Conservation (phyloP, 805 yeast species). For the Sporopachydermia quercuum region DNA sequence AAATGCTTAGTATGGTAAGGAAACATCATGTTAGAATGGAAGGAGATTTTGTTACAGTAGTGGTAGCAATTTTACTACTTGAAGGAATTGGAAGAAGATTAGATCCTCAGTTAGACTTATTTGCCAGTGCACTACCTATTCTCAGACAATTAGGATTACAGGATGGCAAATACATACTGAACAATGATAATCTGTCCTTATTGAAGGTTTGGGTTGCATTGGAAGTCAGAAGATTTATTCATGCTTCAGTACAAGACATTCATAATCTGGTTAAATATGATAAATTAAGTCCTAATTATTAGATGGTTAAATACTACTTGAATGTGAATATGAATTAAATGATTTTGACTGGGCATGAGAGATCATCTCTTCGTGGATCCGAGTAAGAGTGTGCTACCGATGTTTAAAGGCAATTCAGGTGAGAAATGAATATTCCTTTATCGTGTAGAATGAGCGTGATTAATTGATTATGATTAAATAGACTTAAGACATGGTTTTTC, state of each 20-base stretch:
- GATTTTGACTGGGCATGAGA: no score
- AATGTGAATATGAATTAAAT: no score
- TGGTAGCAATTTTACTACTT: slow-evolving; percentile 78
- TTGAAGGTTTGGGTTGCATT: slow-evolving; percentile 81
- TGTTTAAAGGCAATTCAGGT: no score
- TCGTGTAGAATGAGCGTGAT: no score
- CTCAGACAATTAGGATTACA: slow-evolving; percentile 65
- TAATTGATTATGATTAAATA: no score
- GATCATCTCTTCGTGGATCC: no score
- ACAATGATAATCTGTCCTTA: slow-evolving; percentile 58
- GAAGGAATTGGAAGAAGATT: slow-evolving; percentile 94
- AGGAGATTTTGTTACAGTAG: slow-evolving; percentile 88
- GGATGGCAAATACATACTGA: slow-evolving; percentile 44
- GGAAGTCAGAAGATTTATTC: slow-evolving; percentile 77
- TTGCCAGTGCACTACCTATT: slow-evolving; percentile 76
- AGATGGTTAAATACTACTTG: no score
- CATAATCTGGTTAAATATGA: slow-evolving; percentile 46
- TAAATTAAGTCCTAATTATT: slow-evolving; percentile 38
- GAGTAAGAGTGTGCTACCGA: no score
- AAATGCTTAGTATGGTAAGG: slow-evolving; percentile 82
- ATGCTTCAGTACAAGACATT: slow-evolving; percentile 64
- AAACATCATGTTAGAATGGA: slow-evolving; percentile 95
- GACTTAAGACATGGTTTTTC: no score
- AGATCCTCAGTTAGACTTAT: slow-evolving; percentile 84
- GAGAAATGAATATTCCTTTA: no score